Evolutionary conservation across 225 moss, liverwort and hornwort genomes (phyloP).

Genomic region (Polytrichum formosum): DNA sequence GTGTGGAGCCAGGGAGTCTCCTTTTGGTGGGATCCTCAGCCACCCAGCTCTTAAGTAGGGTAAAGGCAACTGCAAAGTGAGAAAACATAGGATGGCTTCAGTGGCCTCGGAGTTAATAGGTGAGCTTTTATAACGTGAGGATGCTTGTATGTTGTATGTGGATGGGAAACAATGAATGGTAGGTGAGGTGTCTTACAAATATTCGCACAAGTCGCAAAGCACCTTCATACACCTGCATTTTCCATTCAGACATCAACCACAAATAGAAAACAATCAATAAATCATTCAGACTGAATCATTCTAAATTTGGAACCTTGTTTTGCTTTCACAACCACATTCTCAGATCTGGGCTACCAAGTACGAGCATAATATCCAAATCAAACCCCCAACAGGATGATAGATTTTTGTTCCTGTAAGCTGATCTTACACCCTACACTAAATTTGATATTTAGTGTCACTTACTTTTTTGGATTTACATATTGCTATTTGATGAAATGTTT

Average conservation of each 20-base stretch:
- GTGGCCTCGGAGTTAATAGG: neutral
- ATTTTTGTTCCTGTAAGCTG: neutral
- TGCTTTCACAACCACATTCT: too few species aligned
- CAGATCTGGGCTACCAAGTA: neutral
- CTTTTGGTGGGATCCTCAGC: slow-evolving; percentile 76
- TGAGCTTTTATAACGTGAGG: neutral
- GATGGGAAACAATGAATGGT: too few species aligned
- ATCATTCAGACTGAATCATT: too few species aligned
- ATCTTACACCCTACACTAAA: neutral
- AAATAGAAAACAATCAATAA: neutral
- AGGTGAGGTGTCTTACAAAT: slow-evolving; percentile 49
- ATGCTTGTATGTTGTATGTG: too few species aligned
- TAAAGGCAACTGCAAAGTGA: slow-evolving; percentile 74
- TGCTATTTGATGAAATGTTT: too few species aligned
- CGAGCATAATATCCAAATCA: neutral
- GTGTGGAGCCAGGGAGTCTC: slow-evolving; percentile 88
- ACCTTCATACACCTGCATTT: slow-evolving; percentile 80
- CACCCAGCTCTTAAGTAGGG: slow-evolving; percentile 93
- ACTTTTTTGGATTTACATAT: too few species aligned
- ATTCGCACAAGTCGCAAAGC: slow-evolving; percentile 92
- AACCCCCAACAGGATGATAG: neutral
- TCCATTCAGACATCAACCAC: slow-evolving; percentile 16
- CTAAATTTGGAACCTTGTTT: too few species aligned
- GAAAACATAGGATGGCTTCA: slow-evolving; percentile 1
- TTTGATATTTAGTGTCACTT: too few species aligned